Evolutionary conservation across 2,329 filamentous ascomycete genomes (phyloP).

Genomic region (Blastomyces emzantsi): DNA sequence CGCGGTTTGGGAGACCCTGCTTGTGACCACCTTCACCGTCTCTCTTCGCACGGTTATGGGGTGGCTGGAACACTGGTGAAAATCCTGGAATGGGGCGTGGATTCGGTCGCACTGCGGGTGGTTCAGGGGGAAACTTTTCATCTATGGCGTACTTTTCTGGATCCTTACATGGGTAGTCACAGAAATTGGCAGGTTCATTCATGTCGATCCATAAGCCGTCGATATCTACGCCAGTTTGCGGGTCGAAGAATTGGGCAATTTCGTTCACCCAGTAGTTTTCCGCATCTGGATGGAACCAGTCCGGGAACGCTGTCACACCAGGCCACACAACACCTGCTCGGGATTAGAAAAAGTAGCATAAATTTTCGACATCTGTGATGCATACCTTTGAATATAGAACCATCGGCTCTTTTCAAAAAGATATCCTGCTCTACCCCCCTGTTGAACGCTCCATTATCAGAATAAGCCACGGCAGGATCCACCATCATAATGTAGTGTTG

Average conservation of each 20-base stretch:
- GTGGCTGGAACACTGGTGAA: conserved; percentile 53
- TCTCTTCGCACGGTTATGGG: conserved; percentile 9
- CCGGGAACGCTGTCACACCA: conserved; percentile 57
- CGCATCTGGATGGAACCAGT: conserved; percentile 58
- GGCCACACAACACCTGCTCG: conserved; percentile 59
- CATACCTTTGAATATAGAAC: conserved; percentile 36
- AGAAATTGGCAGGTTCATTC: conserved; percentile 43
- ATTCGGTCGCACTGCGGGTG: conserved; percentile 50
- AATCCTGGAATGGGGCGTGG: conserved; percentile 57
- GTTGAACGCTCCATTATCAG: conserved; percentile 45
- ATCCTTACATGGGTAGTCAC: conserved; percentile 43
- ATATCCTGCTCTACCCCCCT: conserved; percentile 47
- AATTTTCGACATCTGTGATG: neutral
- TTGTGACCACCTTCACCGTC: conserved; percentile 20
- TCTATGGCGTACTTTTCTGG: conserved; percentile 41
- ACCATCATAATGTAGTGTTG: conserved; percentile 65
- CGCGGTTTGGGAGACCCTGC: conserved; percentile 50
- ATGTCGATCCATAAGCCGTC: conserved; percentile 65
- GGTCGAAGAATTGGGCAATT: conserved; percentile 52
- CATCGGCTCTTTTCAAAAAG: conserved; percentile 46
- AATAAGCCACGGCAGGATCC: conserved; percentile 42
- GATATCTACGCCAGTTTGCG: conserved; percentile 55
- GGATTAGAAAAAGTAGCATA: neutral
- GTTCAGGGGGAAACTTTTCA: conserved; percentile 41
- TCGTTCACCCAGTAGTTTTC: conserved; percentile 57